These are phyloP conservation scores for Sarocladium kiliense DNA, from an alignment of 2,329 filamentous ascomycete genomes.

Conservation along the genomic window DNA sequence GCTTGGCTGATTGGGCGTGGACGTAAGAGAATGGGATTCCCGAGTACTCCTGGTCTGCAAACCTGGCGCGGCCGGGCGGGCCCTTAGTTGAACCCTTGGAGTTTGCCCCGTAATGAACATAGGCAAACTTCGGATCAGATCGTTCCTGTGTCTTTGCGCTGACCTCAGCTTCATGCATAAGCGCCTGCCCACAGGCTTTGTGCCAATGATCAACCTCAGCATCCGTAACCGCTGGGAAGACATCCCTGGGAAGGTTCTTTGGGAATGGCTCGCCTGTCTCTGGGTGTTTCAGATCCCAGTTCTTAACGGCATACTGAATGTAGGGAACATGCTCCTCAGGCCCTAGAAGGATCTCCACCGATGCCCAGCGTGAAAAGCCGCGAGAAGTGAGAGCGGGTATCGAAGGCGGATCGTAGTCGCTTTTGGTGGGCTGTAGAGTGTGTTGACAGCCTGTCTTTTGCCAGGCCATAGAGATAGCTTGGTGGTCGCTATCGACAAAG, in stretches of 20 bases:
- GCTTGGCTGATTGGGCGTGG: not conserved
- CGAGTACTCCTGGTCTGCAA: conserved; percentile 25
- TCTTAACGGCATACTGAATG: conserved; percentile 71
- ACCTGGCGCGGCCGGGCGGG: not conserved
- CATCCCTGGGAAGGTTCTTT: conserved; percentile 48
- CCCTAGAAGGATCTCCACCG: conserved; percentile 79
- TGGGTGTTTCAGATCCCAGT: conserved; percentile 72
- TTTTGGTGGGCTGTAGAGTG: conserved; percentile 68
- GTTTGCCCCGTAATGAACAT: conserved; percentile 25
- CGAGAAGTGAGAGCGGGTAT: conserved; percentile 77
- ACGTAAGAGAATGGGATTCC: conserved; percentile 1
- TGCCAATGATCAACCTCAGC: conserved; percentile 84
- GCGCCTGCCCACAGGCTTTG: conserved; percentile 63
- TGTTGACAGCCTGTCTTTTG: conserved; percentile 88
- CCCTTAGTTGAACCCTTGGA: not conserved
- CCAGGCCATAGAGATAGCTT: conserved; percentile 86
- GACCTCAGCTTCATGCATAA: conserved; percentile 56
- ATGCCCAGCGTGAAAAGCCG: conserved; percentile 92
- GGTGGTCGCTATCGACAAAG: conserved; percentile 69
- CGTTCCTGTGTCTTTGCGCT: conserved; percentile 18
- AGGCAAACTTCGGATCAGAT: conserved; percentile 31
- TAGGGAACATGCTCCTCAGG: conserved; percentile 85
- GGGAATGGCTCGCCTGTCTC: conserved; percentile 67
- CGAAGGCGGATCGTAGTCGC: conserved; percentile 68
- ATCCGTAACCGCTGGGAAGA: conserved; percentile 70